These are phyloP conservation scores for Geranium rotundifolium DNA, from an alignment of 345 rosid species.

Conservation along the genomic window DNA sequence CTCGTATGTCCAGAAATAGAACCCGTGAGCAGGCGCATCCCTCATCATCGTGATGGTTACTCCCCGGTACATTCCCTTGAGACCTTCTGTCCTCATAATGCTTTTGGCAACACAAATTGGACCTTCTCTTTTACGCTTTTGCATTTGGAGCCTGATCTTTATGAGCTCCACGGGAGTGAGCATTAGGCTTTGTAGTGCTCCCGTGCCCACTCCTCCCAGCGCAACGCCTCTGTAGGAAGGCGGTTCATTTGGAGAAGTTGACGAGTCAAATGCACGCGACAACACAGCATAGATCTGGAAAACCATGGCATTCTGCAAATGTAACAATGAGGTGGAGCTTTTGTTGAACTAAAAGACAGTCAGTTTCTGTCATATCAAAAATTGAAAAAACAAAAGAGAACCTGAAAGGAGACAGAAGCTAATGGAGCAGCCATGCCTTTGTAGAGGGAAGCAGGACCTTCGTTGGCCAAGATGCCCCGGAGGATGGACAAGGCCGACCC, in stretches of 20 bases:
- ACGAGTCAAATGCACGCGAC: constrained; percentile 58
- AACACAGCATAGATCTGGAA: constrained; percentile 81
- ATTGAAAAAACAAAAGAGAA: background rate
- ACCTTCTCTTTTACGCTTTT: constrained; percentile 21
- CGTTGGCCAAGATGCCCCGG: constrained; percentile 38
- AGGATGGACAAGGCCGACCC: constrained; percentile 69
- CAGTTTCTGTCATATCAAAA: background rate
- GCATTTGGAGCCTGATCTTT: constrained; percentile 81
- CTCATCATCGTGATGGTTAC: constrained; percentile 56
- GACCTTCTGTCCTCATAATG: constrained; percentile 50
- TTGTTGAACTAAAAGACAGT: background rate
- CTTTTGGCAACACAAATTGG: constrained; percentile 49
- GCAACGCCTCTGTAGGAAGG: constrained; percentile 81
- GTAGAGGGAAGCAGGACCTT: constrained; percentile 68
- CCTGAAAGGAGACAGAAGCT: constrained; percentile 95
- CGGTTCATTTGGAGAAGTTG: constrained; percentile 39
- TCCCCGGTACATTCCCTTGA: constrained; percentile 62
- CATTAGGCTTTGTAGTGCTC: constrained; percentile 74
- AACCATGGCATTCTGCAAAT: constrained; percentile 82
- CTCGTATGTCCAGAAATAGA: constrained; percentile 92
- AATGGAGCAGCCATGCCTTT: constrained; percentile 91
- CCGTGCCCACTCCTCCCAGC: constrained; percentile 72
- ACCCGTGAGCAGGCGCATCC: constrained; percentile 78
- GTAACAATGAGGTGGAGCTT: background rate
- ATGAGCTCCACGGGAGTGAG: constrained; percentile 70